These are phyloP conservation scores for Artemisia annua DNA, from an alignment of 129 eudicot genomes.

Conservation along the genomic window DNA sequence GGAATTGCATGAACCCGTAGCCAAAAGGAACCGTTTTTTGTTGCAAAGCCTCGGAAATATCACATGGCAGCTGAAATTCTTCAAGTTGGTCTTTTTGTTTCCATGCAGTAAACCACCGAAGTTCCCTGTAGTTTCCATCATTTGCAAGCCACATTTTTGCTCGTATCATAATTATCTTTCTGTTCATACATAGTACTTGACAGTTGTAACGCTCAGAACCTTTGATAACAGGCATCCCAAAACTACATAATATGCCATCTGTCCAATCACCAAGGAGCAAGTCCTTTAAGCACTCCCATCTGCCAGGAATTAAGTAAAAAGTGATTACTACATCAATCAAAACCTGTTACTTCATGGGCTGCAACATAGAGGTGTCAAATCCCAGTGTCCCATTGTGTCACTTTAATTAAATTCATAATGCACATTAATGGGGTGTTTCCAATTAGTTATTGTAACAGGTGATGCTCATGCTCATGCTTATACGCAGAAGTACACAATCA, in stretches of 20 bases:
- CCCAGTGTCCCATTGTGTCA: no score
- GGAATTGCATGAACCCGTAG: conserved; percentile 76
- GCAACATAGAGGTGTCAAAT: neutral
- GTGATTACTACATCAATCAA: neutral
- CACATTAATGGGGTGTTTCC: no score
- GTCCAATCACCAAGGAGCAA: conserved; percentile 85
- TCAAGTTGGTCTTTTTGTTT: conserved; percentile 62
- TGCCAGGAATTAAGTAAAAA: conserved; percentile 30
- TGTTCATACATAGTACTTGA: conserved; percentile 79
- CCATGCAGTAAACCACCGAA: conserved; percentile 97
- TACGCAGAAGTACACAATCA: no score
- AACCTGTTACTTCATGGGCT: neutral
- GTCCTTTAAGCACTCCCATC: conserved; percentile 93
- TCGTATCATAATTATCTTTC: conserved; percentile 85
- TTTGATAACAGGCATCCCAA: conserved; percentile 93
- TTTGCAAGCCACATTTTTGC: conserved; percentile 96
- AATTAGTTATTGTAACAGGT: no score
- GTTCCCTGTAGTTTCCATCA: conserved; percentile 96
- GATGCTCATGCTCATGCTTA: no score
- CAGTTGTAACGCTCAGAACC: conserved; percentile 93
- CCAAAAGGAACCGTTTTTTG: conserved; percentile 88
- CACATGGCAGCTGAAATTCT: conserved; percentile 74
- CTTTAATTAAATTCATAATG: no score
- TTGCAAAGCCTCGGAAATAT: conserved; percentile 59
- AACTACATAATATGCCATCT: conserved; percentile 80